Evolutionary conservation across 257 asterid species (phyloP).

Genomic region (Forsythia viridissima): DNA sequence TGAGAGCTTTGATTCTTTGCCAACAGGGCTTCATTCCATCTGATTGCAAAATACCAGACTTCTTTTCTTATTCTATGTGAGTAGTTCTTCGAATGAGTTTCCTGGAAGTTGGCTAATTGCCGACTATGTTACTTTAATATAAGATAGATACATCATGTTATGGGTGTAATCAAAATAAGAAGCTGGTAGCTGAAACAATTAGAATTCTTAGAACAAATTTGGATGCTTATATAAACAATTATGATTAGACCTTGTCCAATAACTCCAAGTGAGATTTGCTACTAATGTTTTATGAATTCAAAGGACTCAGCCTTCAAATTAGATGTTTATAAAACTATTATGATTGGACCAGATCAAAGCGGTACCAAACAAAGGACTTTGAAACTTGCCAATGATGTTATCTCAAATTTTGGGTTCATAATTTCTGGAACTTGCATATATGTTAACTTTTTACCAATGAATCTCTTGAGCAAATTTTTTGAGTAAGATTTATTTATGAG

Average conservation of each 20-base stretch:
- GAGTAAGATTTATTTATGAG: too few species aligned
- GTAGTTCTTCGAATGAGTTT: too few species aligned
- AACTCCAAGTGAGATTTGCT: not conserved
- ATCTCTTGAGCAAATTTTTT: not conserved
- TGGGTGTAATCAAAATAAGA: not conserved
- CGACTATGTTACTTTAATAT: not conserved
- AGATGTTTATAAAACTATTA: not conserved
- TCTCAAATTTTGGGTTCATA: not conserved
- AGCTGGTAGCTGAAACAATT: not conserved
- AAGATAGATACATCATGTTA: not conserved
- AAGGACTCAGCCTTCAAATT: not conserved
- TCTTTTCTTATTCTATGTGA: too few species aligned
- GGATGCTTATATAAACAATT: not conserved
- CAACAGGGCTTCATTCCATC: too few species aligned
- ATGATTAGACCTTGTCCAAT: not conserved
- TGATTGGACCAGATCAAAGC: not conserved
- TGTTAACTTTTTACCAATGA: not conserved
- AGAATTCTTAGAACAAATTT: not conserved
- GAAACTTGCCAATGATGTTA: slow-evolving; percentile 5
- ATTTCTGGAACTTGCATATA: not conserved
- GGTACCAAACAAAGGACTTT: not conserved
- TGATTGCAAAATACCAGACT: too few species aligned
- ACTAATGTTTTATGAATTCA: not conserved
- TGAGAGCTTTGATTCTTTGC: not conserved
- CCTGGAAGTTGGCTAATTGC: not conserved